Base-by-base conservation (phyloP, 768 basidiomycete genomes). In the Trametes maxima region DNA sequence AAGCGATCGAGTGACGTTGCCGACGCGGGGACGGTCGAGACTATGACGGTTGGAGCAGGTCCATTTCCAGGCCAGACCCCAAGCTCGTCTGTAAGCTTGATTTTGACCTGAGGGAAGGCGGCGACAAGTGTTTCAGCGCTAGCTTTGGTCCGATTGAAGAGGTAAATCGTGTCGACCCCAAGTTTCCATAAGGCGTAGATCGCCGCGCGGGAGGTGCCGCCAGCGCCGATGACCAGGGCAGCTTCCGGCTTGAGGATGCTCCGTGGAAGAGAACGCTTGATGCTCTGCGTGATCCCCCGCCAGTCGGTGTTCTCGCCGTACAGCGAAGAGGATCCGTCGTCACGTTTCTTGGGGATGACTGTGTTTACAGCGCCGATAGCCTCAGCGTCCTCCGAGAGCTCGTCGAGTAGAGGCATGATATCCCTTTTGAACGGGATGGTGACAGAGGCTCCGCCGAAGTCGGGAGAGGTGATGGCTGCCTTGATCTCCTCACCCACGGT, bases 221-320 rank as follows among this genome's bases (percentile, higher is more conserved):
- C 96, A 2, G 94, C 95, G 2, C 97, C 97, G 61, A 99, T 92
- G 56, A 99, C 88, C 59, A 98, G 80, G 19, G 82, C 90, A 0
- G 85, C 80, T 36, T 76, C 77, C 63, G 66, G 82, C 63, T 45
- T 75, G 65, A 44, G 72, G 69, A 68, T 62, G 44, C 57, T 60
- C 3, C 74, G 70, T n/a, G 77, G 73, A 22, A 86, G 75, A 39
- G 77, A 77, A 1, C 76, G 71, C 14, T 68, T 67, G 54, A 87
- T 81, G 66, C 78, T 82, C 17, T 85, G 79, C 16, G 80, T 80
- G 66, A 99, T 95, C 0, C 93, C 96, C 48, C 92, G 75, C 89
- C 96, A 98, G 70, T 98, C 97, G 0, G 95, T 97, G 76, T 98
- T 99, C 69, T 98, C 95, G 2, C 97, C 97, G 45, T 83, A 79